Base-by-base conservation (phyloP, 495 filamentous ascomycete species). In the Neurospora sp. region DNA sequence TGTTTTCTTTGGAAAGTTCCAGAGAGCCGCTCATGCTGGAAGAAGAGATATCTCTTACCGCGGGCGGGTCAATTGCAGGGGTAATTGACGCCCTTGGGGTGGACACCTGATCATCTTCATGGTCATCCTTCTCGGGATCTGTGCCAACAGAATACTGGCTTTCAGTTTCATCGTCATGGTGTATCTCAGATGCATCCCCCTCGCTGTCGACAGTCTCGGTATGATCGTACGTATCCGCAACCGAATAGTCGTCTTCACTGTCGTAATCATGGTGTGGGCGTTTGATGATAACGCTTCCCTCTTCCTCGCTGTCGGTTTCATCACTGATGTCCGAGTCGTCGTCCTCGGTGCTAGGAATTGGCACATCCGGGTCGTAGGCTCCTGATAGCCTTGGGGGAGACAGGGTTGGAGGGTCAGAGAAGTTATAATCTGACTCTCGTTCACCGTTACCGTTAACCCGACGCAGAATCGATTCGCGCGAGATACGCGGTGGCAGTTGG, bases 401-500 rank as follows among this genome's bases (percentile, higher is more conserved):
- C 31, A 87, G 84, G 74, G 87, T 88, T 2, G 87, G 84, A 0
- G 87, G 80, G 9, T 90, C 88, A 1, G 87, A 89, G 71, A 88
- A 90, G 71, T 86, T 87, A 61, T 89, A 89, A 72, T 89, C 87
- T n/a, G 89, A 88, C 68, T 93, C 90, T 44, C 80, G 81, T 3
- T 82, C 81, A 69, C 90, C 87, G 69, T 90, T 88, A 53, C 91
- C 91, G 76, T 94, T 94, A 31, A 98, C 90, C 72, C 94, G 94
- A 18, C 93, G 89, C 69, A 97, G 82, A 72, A 98, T 98, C 0
- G 94, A 97, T 78, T 98, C 96, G 27, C 96, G 88, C 41, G 96
- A 98, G 77, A 97, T 95, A 38, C 90, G 91, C 16, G 92, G 92
- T 40, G 91, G 88, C 0, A 90, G 81, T 70, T 91, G 86, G 72